Base-by-base conservation (phyloP, 129 eudicot genomes). In the Saussurea involucrata region DNA sequence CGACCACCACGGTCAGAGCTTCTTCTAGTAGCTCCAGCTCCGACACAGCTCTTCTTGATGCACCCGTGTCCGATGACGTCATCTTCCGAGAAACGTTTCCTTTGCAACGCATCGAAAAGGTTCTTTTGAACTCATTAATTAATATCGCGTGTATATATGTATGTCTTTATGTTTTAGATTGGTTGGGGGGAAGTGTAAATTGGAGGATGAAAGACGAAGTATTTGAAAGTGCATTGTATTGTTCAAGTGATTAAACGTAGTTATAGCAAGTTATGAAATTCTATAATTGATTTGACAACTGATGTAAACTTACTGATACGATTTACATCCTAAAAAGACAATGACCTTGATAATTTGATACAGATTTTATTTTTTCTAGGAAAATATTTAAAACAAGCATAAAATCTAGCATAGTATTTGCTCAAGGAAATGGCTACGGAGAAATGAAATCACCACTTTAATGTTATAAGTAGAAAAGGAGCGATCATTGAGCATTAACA, bases 101-200 rank as follows among this genome's bases (percentile, higher is more conserved):
- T 0, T 31, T 95, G 42, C 81, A 79, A 80, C 88, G 93, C 60
- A 36, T 84, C 40, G 34, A 85, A 71, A 95, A 85, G 96, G 98
- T 92, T 32, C 31, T 72, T 28, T 8, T 10, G 69, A 77, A 55
- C 32, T 42, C 63, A 27, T 27, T 27, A 10, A 27, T 27, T 27
- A 10, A 20, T 18, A 20, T 4, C 24, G 57, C 60, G 6, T 58
- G 24, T 79, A 5, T 58, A 27, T 76, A 5, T 40, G n/a, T 37
- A 17, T 61, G 33, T 42, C 57, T 32, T 10, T 31, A 24, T 69
- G 58, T 73, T 31, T 49, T 44, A 24, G 33, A 49, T 22, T 66
- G 21, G 24, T 17, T 75, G 40, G 58, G 74, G 1, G 36, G 33
- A 81, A 72, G 28, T 3, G 2, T 75, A 25, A 72, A 44, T 58